Conservation (phyloP, 2,329 filamentous ascomycete species). For the Epichloe elymi region DNA sequence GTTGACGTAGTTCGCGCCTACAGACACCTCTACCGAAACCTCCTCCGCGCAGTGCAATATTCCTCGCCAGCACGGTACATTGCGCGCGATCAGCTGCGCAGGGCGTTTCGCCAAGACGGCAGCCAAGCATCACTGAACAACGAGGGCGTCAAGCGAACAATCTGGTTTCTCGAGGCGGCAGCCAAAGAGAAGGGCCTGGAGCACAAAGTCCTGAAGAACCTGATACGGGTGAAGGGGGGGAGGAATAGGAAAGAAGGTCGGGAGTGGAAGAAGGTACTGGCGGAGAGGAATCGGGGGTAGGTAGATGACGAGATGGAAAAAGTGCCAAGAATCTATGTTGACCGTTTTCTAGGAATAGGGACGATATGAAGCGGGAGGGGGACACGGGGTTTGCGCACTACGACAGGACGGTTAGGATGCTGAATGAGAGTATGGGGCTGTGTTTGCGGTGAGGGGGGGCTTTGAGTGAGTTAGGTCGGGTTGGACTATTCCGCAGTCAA, state of each 20-base stretch:
- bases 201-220: constrained; percentile 57
- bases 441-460: constrained; percentile 36
- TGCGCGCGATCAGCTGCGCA: constrained; percentile 44
- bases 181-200: constrained; percentile 51
- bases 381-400: constrained; percentile 42
- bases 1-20: constrained; percentile 50
- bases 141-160: constrained; percentile 46
- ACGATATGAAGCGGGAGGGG: constrained; percentile 10
- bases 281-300: constrained; percentile 14
- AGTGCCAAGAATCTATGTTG: no score
- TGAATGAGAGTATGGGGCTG: constrained; percentile 60
- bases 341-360: constrained; percentile 3
- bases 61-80: constrained; percentile 54
- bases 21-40: constrained; percentile 52
- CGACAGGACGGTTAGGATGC: constrained; percentile 56
- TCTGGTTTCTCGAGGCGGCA: constrained; percentile 58
- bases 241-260: constrained; percentile 5
- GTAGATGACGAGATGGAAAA: constrained; percentile 4
- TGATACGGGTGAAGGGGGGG: constrained; percentile 30
- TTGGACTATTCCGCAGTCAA: no score
- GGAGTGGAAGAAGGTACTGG: constrained; percentile 11
- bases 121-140: constrained; percentile 27
- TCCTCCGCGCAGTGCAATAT: constrained; percentile 59
- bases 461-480: no score
- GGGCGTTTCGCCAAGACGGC: constrained; percentile 37